These are phyloP conservation scores for Marasmius oreades DNA, from an alignment of 1,284 basidiomycete genomes.

Conservation along the genomic window DNA sequence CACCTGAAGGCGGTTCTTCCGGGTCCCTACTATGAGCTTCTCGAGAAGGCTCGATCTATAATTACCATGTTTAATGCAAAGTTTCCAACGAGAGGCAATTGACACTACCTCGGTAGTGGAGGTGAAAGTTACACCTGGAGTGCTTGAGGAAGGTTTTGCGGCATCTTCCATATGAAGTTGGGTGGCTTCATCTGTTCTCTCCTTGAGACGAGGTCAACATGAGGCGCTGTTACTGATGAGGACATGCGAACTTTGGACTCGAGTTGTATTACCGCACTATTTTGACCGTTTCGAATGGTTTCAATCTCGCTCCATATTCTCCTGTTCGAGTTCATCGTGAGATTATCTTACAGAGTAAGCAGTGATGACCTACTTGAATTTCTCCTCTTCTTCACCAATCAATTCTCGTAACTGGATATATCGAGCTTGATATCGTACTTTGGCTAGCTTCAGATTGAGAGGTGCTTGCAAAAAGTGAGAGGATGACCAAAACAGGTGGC, in stretches of 20 bases:
- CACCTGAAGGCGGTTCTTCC: too few relatives aligned
- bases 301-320: slow-evolving; percentile 65
- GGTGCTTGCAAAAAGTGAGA: slow-evolving; percentile 27
- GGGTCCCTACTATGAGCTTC: too few relatives aligned
- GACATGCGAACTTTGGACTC: neutral
- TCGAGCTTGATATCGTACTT: slow-evolving; percentile 67
- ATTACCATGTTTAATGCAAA: too few relatives aligned
- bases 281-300: slow-evolving; percentile 70
- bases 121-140: too few relatives aligned
- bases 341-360: neutral
- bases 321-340: slow-evolving; percentile 28
- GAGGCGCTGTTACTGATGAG: neutral
- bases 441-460: slow-evolving; percentile 64
- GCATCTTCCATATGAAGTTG: too few relatives aligned
- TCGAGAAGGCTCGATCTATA: too few relatives aligned
- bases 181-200: too few relatives aligned
- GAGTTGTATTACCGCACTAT: slow-evolving; percentile 39
- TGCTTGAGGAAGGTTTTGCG: too few relatives aligned
- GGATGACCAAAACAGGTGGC: neutral
- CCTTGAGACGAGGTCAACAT: too few relatives aligned
- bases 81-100: too few relatives aligned
- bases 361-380: slow-evolving; percentile 61
- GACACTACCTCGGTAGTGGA: too few relatives aligned
- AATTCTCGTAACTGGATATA: slow-evolving; percentile 66
- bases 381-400: slow-evolving; percentile 68